A percentile compares a stretch with the other conserved stretches of the same genome.
These are phyloP conservation scores for Cinnamomum chago DNA, from an alignment of 164 flowering plant genomes.

Conservation along the genomic window DNA sequence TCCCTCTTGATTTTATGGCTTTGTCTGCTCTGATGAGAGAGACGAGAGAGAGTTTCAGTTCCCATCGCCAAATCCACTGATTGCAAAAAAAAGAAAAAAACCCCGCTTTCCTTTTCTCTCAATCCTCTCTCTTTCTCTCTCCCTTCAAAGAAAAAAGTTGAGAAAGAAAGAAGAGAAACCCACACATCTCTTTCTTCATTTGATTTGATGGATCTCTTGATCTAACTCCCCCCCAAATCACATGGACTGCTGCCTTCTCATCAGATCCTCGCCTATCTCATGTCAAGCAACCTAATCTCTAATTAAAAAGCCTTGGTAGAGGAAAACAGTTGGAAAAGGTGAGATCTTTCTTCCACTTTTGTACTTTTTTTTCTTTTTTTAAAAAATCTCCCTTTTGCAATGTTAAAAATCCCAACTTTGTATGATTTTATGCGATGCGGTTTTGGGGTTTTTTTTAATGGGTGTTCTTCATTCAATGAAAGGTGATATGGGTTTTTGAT, in stretches of 20 bases:
- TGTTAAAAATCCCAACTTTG: neutral
- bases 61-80: neutral
- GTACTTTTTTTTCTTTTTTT: no score
- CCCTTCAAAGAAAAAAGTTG: neutral
- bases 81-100: neutral
- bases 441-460: neutral
- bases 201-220: constrained; percentile 30
- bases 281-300: neutral
- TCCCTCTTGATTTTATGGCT: constrained; percentile 6
- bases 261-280: constrained; percentile 9
- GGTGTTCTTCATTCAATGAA: neutral
- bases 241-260: constrained; percentile 20
- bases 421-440: neutral
- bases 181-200: neutral
- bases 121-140: neutral
- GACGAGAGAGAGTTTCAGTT: constrained; percentile 12
- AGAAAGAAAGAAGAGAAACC: neutral
- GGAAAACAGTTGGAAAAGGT: constrained; percentile 12
- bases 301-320: neutral
- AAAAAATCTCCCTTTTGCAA: neutral
- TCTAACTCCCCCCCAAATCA: constrained; percentile 24
- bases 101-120: neutral
- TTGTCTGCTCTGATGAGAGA: constrained; percentile 13
- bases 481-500: neutral
- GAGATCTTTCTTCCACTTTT: neutral